Percentiles rank a stretch among this genome's conserved stretches.
These are phyloP conservation scores for Paraphoma chrysanthemicola DNA, from an alignment of 2,329 filamentous ascomycete genomes.

Conservation along the genomic window DNA sequence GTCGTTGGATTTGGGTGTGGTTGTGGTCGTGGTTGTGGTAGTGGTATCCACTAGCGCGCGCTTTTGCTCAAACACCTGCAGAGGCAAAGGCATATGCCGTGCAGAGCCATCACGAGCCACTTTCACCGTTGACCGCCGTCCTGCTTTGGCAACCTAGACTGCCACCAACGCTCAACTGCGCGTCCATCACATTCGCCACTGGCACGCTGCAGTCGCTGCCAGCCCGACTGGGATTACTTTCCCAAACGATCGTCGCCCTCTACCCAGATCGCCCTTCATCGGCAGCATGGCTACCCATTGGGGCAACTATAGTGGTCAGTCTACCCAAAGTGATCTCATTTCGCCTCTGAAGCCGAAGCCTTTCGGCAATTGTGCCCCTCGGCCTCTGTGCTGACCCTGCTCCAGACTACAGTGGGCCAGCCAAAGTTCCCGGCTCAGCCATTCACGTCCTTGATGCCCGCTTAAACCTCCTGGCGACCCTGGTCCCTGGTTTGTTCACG, in stretches of 20 bases:
- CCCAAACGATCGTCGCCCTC: constrained; percentile 30
- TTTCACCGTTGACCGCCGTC: constrained; percentile 20
- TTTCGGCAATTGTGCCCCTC: constrained; percentile 25
- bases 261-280: constrained; percentile 10
- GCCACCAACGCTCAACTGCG: constrained; percentile 11
- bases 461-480: constrained; percentile 38
- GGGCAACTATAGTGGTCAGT: constrained; percentile 43
- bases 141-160: constrained; percentile 9
- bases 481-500: constrained; percentile 43
- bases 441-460: constrained; percentile 48
- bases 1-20: constrained; percentile 31
- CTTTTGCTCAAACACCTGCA: no score
- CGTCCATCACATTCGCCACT: constrained; percentile 25
- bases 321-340: constrained; percentile 16
- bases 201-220: constrained; percentile 13
- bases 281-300: constrained; percentile 37
- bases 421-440: constrained; percentile 43
- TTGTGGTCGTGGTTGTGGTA: not conserved
- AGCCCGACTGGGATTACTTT: constrained; percentile 19
- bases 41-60: no score
- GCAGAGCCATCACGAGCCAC: not conserved
- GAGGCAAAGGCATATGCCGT: not conserved
- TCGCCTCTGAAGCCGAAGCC: constrained; percentile 16
- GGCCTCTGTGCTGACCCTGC: constrained; percentile 19
- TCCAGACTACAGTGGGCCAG: constrained; percentile 47